Evolutionary conservation across 2,329 filamentous ascomycete genomes (phyloP).

Genomic region (Dothistroma septosporum): DNA sequence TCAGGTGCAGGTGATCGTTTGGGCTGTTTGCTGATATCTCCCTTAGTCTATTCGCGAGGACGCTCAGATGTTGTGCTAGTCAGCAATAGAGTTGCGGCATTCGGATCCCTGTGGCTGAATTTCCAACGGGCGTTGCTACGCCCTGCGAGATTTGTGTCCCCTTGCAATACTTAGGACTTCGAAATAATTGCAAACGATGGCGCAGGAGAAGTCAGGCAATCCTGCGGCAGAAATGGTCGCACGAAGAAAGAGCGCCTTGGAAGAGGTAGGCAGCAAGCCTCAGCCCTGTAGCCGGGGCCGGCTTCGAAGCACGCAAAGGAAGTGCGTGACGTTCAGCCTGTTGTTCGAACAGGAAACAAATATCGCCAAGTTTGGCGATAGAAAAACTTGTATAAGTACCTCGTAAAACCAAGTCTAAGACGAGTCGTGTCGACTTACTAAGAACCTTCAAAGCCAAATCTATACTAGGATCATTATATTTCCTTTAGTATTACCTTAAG

Average conservation of each 20-base stretch:
- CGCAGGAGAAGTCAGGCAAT: background rate
- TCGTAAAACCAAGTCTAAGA: too few species aligned
- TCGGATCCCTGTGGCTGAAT: background rate
- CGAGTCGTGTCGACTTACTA: too few species aligned
- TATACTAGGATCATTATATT: too few species aligned
- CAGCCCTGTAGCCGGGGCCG: background rate
- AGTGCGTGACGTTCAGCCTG: too few species aligned
- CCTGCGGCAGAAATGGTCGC: background rate
- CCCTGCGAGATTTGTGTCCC: background rate
- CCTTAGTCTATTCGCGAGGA: background rate
- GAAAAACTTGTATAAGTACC: too few species aligned
- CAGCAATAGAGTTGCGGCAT: background rate
- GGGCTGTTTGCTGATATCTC: background rate
- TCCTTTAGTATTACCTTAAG: too few species aligned
- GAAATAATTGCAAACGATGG: constrained; percentile 1
- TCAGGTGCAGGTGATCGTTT: background rate
- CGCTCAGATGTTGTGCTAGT: background rate
- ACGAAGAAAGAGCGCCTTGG: background rate
- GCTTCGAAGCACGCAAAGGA: background rate
- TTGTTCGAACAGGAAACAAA: too few species aligned
- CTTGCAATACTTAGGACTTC: background rate
- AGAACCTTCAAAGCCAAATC: too few species aligned
- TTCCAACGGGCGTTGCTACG: background rate
- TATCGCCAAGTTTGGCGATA: too few species aligned
- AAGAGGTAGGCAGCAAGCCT: background rate